phyloP scores from a whole-genome alignment of 371 early-diverging fungal genomes.

The Mortierella sp. region DNA sequence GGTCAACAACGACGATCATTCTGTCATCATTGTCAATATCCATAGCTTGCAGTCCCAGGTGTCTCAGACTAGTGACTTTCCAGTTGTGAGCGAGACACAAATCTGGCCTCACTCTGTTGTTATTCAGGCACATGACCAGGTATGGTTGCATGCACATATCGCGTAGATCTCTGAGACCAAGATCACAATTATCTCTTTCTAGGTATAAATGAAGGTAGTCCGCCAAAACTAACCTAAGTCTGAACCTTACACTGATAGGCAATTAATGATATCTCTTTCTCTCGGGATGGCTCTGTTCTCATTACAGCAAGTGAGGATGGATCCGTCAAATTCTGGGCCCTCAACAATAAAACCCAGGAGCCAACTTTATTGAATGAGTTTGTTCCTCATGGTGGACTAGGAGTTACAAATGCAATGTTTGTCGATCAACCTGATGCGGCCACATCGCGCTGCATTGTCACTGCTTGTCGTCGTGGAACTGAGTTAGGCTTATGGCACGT shows the following conservation, averaged over 20 bases:
- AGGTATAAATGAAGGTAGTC: not conserved
- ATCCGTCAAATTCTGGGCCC: slow-evolving; percentile 52
- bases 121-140: slow-evolving; percentile 51
- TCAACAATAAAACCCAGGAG: slow-evolving; percentile 4
- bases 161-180: not conserved
- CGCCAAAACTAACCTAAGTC: not conserved
- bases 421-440: slow-evolving; percentile 43
- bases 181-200: too few species aligned
- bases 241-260: slow-evolving; percentile 18
- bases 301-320: slow-evolving; percentile 60
- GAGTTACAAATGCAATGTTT: slow-evolving; percentile 56
- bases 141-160: not conserved
- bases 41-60: slow-evolving; percentile 23
- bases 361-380: slow-evolving; percentile 43
- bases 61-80: slow-evolving; percentile 20
- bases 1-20: slow-evolving; percentile 57
- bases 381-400: slow-evolving; percentile 55
- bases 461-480: slow-evolving; percentile 53
- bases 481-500: slow-evolving; percentile 47
- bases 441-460: slow-evolving; percentile 37
- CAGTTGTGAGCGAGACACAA: slow-evolving; percentile 31
- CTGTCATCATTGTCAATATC: slow-evolving; percentile 41
- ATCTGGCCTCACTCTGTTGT: slow-evolving; percentile 34
- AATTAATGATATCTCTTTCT: slow-evolving; percentile 58
- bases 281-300: slow-evolving; percentile 58